Base-by-base conservation (phyloP, 2,329 filamentous ascomycete species). In the Ceratocystis eucalypticola region DNA sequence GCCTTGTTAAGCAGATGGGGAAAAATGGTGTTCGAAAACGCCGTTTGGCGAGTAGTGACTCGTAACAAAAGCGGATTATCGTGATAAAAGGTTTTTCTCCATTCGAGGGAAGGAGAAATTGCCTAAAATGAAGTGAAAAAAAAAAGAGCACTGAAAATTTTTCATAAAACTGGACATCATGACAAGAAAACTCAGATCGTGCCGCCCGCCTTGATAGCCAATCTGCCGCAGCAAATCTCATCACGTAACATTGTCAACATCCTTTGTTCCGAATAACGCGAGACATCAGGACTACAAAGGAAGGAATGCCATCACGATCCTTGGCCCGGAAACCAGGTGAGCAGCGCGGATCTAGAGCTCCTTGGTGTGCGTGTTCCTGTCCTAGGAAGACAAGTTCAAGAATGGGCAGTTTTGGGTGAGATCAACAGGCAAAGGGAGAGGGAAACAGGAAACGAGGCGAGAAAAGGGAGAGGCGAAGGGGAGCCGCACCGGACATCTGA, bases 281-380 rank as follows among this genome's bases (percentile, higher is more conserved):
- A 59, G 28, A 59, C 28, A 59, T 33, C 28, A 30, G 33, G 53
- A 59, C 53, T 41, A 59, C 53, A 59, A 59, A 33, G 53, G 30
- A 59, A 59, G 53, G 53, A 59, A 59, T 59, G 28, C 25, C 53
- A 22, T 30, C 12, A 8, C 20, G 53, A 59, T 59, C 53, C 53
- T 59, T 33, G 28, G 28, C 53, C 25, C 6, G 15, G 28, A 25
- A 33, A 12, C 12, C 37, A 41, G 3, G 37, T 41, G 10, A 41
- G 37, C 37, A 59, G 28, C 17, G 12, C 53, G 17, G 33, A 30
- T 59, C 48, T 25, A 59, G 28, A 33, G 15, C 28, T 30, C 28
- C 53, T 6, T 17, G 17, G 12, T 33, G 33, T 41, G 37, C 10
- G 10, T 12, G 10, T 41, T 10, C 37, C 37, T 41, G 53, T 30